A percentile compares a stretch with the other conserved stretches of the same genome.
Conservation (phyloP, 2,329 filamentous ascomycete genomes). For the Pseudomassariella vexata region DNA sequence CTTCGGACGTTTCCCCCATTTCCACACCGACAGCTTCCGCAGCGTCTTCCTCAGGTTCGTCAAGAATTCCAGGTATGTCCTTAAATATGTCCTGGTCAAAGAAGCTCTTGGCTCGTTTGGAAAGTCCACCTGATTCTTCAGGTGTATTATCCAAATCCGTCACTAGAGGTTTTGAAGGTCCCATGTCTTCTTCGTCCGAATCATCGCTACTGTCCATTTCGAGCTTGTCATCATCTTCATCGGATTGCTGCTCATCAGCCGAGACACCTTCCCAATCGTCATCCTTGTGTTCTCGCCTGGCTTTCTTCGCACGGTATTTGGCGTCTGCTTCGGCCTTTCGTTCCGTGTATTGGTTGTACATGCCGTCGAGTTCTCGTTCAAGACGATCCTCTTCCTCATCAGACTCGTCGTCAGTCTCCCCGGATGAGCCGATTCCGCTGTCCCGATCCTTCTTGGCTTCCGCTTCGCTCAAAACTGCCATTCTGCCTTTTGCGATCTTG, state of each 20-base stretch:
- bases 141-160: constrained; percentile 55
- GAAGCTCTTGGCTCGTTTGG: constrained; percentile 78
- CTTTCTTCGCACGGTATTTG: constrained; percentile 86
- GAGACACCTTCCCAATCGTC: constrained; percentile 93
- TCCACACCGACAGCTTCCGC: constrained; percentile 22
- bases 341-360: constrained; percentile 84
- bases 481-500: constrained; percentile 70
- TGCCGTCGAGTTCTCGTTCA: constrained; percentile 76
- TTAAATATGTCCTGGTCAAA: constrained; percentile 96
- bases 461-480: constrained; percentile 60
- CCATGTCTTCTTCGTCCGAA: constrained; percentile 49
- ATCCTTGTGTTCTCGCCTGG: constrained; percentile 72
- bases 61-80: constrained; percentile 64
- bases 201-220: constrained; percentile 60
- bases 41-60: constrained; percentile 38
- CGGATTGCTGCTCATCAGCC: constrained; percentile 51
- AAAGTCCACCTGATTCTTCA: constrained; percentile 56
- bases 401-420: constrained; percentile 54
- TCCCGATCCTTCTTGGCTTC: constrained; percentile 54
- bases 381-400: constrained; percentile 79
- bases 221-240: constrained; percentile 51
- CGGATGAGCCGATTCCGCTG: constrained; percentile 48
- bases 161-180: constrained; percentile 44
- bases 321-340: constrained; percentile 74
- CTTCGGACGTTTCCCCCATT: constrained; percentile 16